Conservation (phyloP, 108 stramenopile genomes). For the Mediolabrus comicus region DNA sequence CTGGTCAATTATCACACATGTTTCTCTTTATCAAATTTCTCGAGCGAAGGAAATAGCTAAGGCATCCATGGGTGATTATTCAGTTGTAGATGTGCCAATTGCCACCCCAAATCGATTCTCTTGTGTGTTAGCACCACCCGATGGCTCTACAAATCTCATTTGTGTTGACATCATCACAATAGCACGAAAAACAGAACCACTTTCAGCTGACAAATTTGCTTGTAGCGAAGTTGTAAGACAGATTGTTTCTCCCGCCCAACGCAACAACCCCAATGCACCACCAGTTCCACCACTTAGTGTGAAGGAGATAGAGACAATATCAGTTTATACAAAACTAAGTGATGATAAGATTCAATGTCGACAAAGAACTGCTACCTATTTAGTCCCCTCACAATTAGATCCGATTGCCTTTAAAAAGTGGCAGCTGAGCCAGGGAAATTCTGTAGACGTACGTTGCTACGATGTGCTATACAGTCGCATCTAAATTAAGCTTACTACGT, state of each 20-base stretch:
- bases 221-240: conserved; percentile 83
- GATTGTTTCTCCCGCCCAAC: conserved; percentile 55
- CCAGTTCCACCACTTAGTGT: conserved; percentile 38
- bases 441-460: conserved; percentile 81
- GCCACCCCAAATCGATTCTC: conserved; percentile 82
- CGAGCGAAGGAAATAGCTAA: conserved; percentile 65
- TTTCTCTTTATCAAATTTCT: too few species aligned
- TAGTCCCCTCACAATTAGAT: conserved; percentile 74
- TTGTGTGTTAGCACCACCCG: conserved; percentile 66
- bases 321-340: conserved; percentile 50
- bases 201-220: conserved; percentile 49
- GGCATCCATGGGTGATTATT: conserved; percentile 78
- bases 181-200: conserved; percentile 59
- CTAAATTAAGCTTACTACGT: neutral
- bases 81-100: conserved; percentile 63
- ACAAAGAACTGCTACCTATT: conserved; percentile 76
- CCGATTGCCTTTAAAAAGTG: conserved; percentile 71
- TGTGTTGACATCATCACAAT: conserved; percentile 67
- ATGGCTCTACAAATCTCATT: conserved; percentile 32
- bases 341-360: conserved; percentile 54
- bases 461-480: conserved; percentile 62
- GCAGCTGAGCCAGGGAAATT: conserved; percentile 64
- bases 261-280: conserved; percentile 6
- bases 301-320: conserved; percentile 86
- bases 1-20: too few species aligned